These are phyloP conservation scores for Hevea brasiliensis DNA, from an alignment of 345 rosid species.

Conservation along the genomic window DNA sequence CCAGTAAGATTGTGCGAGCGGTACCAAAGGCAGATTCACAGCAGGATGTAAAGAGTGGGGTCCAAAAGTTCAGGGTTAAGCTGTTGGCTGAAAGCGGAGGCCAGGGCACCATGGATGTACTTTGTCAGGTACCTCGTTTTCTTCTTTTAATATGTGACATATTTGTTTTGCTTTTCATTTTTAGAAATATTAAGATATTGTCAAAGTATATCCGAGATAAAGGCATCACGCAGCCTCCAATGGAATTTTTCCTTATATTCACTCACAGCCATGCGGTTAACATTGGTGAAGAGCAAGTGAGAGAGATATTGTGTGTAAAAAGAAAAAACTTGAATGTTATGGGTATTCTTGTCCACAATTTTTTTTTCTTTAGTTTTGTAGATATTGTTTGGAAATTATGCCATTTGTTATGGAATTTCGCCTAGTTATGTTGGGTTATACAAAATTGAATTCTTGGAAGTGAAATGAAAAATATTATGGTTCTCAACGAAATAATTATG, in stretches of 20 bases:
- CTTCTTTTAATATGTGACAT: not conserved
- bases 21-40: conserved; percentile 82
- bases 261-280: not conserved
- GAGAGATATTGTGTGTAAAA: not conserved
- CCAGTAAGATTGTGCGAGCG: conserved; percentile 83
- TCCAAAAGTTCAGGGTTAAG: conserved; percentile 94
- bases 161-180: not conserved
- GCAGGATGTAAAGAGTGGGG: conserved; percentile 78
- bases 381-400: not conserved
- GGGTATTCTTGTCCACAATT: not conserved
- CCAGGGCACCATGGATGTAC: conserved; percentile 84
- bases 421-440: not conserved
- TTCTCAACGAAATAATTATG: not conserved
- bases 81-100: conserved; percentile 82
- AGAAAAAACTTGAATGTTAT: not conserved
- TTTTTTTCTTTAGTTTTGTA: not conserved
- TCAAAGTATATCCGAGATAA: no score
- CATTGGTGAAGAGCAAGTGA: not conserved
- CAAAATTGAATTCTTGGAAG: not conserved
- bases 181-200: no score
- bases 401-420: not conserved
- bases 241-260: not conserved
- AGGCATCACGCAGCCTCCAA: no score
- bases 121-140: conserved; percentile 66
- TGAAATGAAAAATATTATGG: not conserved